Evolutionary conservation across 2,329 filamentous ascomycete species (phyloP), one percentile per base, ranked within the genome.

Genomic region (Trichoderma breve): DNA sequence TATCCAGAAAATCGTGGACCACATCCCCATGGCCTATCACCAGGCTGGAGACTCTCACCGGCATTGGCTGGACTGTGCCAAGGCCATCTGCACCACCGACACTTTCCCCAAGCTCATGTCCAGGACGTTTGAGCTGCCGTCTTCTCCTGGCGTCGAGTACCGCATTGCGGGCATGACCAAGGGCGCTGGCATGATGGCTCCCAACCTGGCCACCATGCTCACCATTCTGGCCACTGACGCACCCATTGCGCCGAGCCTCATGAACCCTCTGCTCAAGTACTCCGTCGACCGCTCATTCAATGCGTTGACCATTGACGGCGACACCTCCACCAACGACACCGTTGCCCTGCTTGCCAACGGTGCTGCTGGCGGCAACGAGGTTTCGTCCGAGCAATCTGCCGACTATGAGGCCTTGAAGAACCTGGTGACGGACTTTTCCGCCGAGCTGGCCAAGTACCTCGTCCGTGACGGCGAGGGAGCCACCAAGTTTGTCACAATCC

Each of bases 141-240:
- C 93, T 1, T 92, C 93, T 4, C 90, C 93, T 0, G 86, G 86
- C 21, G 85, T 89, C 64, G 90, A 92, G 80, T 99, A 97, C 84
- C 88, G 89, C 76, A 92, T 99, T 64, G 94, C 93, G 14, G 96
- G 96, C 76, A 97, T 97, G 90, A 97, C 95, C 78, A 99, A 99
- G 85, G 96, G 96, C 71, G 96, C 96, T 6, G 96, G 96, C 79
- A 99, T 99, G 96, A 97, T 99, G 81, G 95, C 98, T 80, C 96
- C 96, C 62, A 98, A 99, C 85, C 97, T 99, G 95, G 96, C 94
- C 34, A 99, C 96, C 1, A 88, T 98, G 39, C 90, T 99, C 43
- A 94, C 93, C 69, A 92, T 98, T 73, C 88, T 98, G 78, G 94
- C 93, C 78, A 99, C 96, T 15, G 96, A 99, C 77, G 95, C 92